Percentiles rank a stretch among this genome's conserved stretches.
phyloP scores from a whole-genome alignment of 2,329 filamentous ascomycete genomes.

The Fusarium sp. region DNA sequence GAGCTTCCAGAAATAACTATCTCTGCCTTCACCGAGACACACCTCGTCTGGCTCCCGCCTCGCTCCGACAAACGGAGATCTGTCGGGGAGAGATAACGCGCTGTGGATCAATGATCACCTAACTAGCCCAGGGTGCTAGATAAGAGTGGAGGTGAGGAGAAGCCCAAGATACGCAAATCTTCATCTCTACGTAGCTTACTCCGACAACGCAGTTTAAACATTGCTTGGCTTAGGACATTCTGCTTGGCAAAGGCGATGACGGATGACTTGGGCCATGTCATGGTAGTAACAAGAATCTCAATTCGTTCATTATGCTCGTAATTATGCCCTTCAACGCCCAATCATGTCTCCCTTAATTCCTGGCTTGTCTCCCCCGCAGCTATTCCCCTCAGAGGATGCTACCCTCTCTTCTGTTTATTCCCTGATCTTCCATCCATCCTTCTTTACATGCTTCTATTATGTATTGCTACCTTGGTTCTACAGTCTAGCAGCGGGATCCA shows the following conservation, averaged over 20 bases:
- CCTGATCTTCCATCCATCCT: neutral
- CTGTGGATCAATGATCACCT: constrained; percentile 7
- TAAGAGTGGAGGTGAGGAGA: constrained; percentile 29
- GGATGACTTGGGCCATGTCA: neutral
- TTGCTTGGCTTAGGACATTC: neutral
- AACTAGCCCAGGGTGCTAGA: constrained; percentile 8
- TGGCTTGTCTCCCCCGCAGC: constrained; percentile 14
- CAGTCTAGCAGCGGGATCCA: constrained; percentile 46
- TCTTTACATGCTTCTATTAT: constrained; percentile 13
- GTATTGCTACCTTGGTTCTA: constrained; percentile 22
- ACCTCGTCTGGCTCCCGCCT: neutral
- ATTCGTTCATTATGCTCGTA: constrained; percentile 27
- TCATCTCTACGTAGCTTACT: neutral
- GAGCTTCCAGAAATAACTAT: constrained; percentile 23
- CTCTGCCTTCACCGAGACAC: constrained; percentile 17
- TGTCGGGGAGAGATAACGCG: constrained; percentile 20
- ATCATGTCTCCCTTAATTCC: constrained; percentile 12
- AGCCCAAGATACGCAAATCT: neutral
- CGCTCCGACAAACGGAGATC: constrained; percentile 22
- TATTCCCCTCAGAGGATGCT: constrained; percentile 19
- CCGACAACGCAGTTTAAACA: constrained; percentile 17
- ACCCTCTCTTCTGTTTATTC: constrained; percentile 9
- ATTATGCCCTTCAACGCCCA: constrained; percentile 17
- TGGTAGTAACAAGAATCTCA: constrained; percentile 6
- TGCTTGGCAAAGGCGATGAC: constrained; percentile 8